These are phyloP conservation scores for Sisymbrium altissimum DNA, from an alignment of 345 rosid species.

Conservation along the genomic window DNA sequence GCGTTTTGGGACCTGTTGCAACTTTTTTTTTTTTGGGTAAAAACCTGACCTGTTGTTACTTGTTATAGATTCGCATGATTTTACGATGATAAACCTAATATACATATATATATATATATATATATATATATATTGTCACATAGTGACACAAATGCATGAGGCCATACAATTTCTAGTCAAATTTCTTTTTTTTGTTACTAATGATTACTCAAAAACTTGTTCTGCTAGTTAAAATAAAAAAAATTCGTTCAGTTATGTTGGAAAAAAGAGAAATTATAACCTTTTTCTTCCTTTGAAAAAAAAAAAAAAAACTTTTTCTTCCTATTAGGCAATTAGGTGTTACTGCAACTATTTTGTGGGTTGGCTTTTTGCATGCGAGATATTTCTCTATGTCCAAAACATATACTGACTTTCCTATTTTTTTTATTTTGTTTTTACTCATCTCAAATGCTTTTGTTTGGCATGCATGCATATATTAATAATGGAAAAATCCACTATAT, in stretches of 20 bases:
- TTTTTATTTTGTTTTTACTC: slow-evolving; percentile 1
- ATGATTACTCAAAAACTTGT: neutral
- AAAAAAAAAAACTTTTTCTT: too few species aligned
- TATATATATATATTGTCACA: neutral
- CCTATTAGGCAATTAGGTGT: neutral
- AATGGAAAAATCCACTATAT: slow-evolving; percentile 5
- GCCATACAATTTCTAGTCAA: neutral
- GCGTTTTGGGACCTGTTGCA: neutral
- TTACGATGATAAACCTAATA: neutral
- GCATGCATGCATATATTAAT: slow-evolving; percentile 32
- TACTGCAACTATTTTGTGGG: slow-evolving; percentile 21
- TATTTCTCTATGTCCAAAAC: slow-evolving; percentile 28
- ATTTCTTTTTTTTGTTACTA: neutral
- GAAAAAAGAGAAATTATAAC: neutral
- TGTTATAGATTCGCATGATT: neutral
- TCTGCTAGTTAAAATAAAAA: neutral
- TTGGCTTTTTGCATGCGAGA: slow-evolving; percentile 37
- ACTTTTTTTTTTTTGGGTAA: too few species aligned
- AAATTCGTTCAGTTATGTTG: neutral
- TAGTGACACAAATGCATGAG: neutral
- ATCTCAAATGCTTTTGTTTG: slow-evolving; percentile 31
- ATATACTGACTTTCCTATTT: slow-evolving; percentile 8
- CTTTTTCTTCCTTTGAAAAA: too few species aligned
- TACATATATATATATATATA: neutral
- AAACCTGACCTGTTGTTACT: neutral